Evolutionary conservation across 108 stramenopile genomes (phyloP).

Genomic region (Skeletonema potamos): DNA sequence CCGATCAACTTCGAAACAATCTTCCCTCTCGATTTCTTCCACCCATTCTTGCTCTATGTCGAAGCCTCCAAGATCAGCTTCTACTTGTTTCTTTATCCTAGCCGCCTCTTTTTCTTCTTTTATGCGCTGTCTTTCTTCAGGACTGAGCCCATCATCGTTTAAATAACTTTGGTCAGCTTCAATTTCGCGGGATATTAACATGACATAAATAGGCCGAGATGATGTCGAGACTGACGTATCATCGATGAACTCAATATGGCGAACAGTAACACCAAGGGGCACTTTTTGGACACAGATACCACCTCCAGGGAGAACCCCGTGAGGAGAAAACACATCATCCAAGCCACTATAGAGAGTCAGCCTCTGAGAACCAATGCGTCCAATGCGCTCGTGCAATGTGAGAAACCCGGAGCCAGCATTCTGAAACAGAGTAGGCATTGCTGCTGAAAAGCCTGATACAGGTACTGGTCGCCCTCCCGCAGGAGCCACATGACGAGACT

Average conservation of each 20-base stretch:
- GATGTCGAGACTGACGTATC: slow-evolving; percentile 62
- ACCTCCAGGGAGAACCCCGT: slow-evolving; percentile 76
- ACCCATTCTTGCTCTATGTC: slow-evolving; percentile 91
- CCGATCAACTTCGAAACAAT: slow-evolving; percentile 75
- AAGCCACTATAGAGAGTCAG: slow-evolving; percentile 73
- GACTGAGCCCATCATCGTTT: slow-evolving; percentile 76
- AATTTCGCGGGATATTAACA: slow-evolving; percentile 76
- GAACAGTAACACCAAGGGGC: slow-evolving; percentile 77
- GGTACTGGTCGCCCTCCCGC: slow-evolving; percentile 72
- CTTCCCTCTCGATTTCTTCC: slow-evolving; percentile 85
- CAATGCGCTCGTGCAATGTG: slow-evolving; percentile 86
- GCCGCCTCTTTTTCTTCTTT: slow-evolving; percentile 80
- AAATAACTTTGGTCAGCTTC: slow-evolving; percentile 71
- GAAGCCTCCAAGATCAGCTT: slow-evolving; percentile 90
- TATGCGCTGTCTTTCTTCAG: slow-evolving; percentile 70
- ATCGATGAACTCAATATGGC: slow-evolving; percentile 75
- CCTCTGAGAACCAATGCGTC: slow-evolving; percentile 82
- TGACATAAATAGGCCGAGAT: slow-evolving; percentile 70
- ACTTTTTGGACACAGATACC: slow-evolving; percentile 76
- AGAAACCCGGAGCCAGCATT: slow-evolving; percentile 58
- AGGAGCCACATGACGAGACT: slow-evolving; percentile 76
- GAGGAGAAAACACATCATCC: slow-evolving; percentile 49
- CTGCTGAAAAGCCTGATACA: slow-evolving; percentile 72
- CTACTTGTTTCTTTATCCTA: slow-evolving; percentile 80
- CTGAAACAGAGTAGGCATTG: slow-evolving; percentile 39